Conservation (phyloP, 1,284 basidiomycete genomes). For the Heterobasidion annosum region DNA sequence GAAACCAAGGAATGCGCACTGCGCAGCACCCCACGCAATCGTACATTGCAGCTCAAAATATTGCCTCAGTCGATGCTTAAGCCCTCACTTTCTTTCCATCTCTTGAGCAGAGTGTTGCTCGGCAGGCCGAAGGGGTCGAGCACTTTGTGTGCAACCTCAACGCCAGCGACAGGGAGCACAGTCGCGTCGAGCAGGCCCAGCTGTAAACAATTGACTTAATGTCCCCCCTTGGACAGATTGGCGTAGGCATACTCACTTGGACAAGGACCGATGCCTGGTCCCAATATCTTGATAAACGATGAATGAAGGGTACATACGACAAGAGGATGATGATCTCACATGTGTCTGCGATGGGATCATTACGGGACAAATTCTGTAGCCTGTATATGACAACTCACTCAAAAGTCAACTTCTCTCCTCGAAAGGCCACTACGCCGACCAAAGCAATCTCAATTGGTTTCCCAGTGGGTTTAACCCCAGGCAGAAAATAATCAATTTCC, state of each 20-base stretch:
- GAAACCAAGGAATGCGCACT: too few species aligned
- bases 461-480: conserved; percentile 37
- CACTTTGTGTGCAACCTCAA: conserved; percentile 30
- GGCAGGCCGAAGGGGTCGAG: conserved; percentile 32
- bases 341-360: conserved; percentile 14
- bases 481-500: conserved; percentile 44
- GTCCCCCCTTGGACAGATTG: too few species aligned
- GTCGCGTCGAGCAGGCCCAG: conserved; percentile 27
- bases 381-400: conserved; percentile 27
- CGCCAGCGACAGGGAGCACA: conserved; percentile 27
- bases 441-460: conserved; percentile 35
- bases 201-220: conserved; percentile 10
- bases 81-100: conserved; percentile 32
- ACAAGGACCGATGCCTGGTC: conserved; percentile 38
- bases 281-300: conserved; percentile 28
- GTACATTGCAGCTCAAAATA: neutral
- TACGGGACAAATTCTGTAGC: neutral
- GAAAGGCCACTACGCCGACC: conserved; percentile 41
- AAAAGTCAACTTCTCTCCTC: conserved; percentile 43
- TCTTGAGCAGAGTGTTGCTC: conserved; percentile 27
- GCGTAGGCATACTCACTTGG: conserved; percentile 17
- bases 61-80: conserved; percentile 9
- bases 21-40: neutral
- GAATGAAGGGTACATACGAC: neutral
- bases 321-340: conserved; percentile 14